Evolutionary conservation across 441 rosid species (phyloP), one percentile per base, ranked within the genome.

Genomic region (Populus hybrid): DNA sequence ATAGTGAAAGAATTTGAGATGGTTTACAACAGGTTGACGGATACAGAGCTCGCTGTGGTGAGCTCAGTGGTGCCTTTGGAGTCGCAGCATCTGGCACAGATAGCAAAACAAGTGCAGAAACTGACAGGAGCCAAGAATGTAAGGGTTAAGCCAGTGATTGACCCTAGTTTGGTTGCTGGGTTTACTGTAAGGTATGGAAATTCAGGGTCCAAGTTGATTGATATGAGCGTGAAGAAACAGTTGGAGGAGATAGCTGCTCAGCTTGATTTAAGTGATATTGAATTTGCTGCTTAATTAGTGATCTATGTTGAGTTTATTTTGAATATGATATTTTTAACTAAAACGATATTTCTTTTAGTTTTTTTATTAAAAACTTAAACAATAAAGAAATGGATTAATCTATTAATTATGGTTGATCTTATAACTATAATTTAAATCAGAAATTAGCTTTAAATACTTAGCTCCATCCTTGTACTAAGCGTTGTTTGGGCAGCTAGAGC

Each of bases 141-240:
- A 16, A 84, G 97, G 91, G 89, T 95, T 66, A 94, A 94, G 90
- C 90, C 92, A 0, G 81, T 80, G 30, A 87, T 90, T 57, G 98
- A 93, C 74, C 89, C 94, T 67, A 86, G 86, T 69, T 84, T 94
- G 84, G 93, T 94, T 4, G 98, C 98, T 16, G 98, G 98, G 18
- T 94, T 94, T 81, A 94, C 98, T 0, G 86, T 94, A 67, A 78
- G 95, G 83, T 94, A 89, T 72, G 98, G 98, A 36, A 80, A 9
- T 23, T 75, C 89, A 1, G 97, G 98, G 30, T 94, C 98, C 0
- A 94, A 91, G 83, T 76, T 91, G 53, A 93, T 94, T 78, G 98
- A 94, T 73, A 84, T 93, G 98, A 94, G 98, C 74, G 97, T 91
- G 40, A 93, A 89, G 93, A 94, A 88, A 79, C 98, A 94, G 87